Percentiles rank a stretch among this genome's conserved stretches.
phyloP scores from a whole-genome alignment of 179 eudicot genomes.

The Silene coronaria region DNA sequence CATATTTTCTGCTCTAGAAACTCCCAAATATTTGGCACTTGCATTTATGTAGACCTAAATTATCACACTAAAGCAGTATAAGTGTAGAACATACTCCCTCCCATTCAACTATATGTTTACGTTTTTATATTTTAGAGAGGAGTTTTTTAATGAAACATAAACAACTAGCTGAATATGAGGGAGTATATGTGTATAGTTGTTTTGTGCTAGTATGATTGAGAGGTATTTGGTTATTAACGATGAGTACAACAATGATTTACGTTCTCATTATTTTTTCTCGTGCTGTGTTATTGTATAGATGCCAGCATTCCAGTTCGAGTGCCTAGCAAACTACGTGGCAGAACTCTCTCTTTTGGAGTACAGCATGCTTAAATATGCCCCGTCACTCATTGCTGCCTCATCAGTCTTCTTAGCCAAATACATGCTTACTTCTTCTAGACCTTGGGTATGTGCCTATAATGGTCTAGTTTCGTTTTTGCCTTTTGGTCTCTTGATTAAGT shows the following conservation, averaged over 20 bases:
- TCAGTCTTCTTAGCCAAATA: constrained; percentile 60
- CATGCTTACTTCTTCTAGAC: constrained; percentile 47
- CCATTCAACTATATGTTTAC: no score
- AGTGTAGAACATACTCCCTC: not conserved
- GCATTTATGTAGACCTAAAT: no score
- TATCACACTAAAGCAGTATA: no score
- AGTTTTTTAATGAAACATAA: no score
- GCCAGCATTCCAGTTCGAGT: constrained; percentile 58
- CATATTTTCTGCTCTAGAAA: not conserved
- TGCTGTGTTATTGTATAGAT: constrained; percentile 25
- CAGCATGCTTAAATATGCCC: constrained; percentile 62
- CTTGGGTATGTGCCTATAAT: constrained; percentile 47
- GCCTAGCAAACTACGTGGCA: constrained; percentile 58
- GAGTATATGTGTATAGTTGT: not conserved
- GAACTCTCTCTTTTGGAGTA: constrained; percentile 68
- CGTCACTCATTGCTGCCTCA: constrained; percentile 67
- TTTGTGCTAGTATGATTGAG: not conserved
- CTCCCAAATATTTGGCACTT: not conserved
- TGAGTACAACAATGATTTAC: not conserved
- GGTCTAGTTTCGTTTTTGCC: not conserved
- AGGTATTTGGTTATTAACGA: no score
- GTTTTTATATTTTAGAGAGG: no score
- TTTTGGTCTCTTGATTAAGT: not conserved
- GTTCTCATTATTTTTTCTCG: no score
- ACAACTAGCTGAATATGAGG: no score